Percentiles rank a stretch among this genome's conserved stretches.
Conservation (phyloP, 2,329 filamentous ascomycete genomes). For the Atkinsonella hypoxylon region DNA sequence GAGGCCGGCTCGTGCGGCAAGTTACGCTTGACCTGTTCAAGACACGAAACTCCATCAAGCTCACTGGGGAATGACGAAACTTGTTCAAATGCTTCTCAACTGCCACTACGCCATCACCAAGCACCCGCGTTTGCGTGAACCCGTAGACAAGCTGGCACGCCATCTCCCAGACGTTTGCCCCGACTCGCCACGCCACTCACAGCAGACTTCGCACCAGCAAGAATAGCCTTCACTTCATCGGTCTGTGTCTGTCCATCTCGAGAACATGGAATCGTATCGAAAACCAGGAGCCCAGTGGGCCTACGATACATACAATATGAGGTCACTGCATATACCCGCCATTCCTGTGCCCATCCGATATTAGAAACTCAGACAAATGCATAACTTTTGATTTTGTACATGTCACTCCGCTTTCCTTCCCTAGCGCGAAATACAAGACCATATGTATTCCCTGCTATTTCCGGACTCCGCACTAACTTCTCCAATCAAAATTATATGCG, state of each 20-base stretch:
- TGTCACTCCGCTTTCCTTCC: neutral
- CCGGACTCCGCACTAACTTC: too few species aligned
- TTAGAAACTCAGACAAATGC: neutral
- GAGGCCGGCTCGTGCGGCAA: too few species aligned
- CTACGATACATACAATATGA: neutral
- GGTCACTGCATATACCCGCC: neutral
- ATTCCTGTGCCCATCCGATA: neutral
- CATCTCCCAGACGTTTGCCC: neutral
- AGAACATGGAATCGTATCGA: too few species aligned
- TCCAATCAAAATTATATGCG: slow-evolving; percentile 36
- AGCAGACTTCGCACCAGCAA: neutral
- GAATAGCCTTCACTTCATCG: too few species aligned
- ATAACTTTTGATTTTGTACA: neutral
- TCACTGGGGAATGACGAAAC: too few species aligned
- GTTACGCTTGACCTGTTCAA: too few species aligned
- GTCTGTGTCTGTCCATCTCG: too few species aligned
- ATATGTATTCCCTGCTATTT: neutral
- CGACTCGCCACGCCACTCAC: neutral
- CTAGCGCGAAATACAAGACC: neutral
- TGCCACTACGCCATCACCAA: too few species aligned
- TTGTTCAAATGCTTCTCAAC: too few species aligned
- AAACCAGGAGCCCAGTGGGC: neutral
- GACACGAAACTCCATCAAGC: too few species aligned
- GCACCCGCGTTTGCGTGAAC: neutral
- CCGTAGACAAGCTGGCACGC: neutral